Evolutionary conservation across 1,284 basidiomycete species (phyloP).

Genomic region (Puccinia brachypodii): DNA sequence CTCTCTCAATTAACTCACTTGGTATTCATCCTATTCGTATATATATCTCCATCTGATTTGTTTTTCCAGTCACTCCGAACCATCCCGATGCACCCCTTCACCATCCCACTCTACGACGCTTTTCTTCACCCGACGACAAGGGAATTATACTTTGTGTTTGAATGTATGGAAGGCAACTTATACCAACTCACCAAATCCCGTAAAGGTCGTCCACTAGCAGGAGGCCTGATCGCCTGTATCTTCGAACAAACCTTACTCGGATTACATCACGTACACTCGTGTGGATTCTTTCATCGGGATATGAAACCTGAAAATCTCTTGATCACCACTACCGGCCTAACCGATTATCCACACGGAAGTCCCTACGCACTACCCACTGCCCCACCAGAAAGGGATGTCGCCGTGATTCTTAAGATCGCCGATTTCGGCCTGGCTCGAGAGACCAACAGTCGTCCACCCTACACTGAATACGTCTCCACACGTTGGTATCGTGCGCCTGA

Average conservation of each 20-base stretch:
- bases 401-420: constrained; percentile 95
- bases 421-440: constrained; percentile 97
- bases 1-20: constrained; percentile 46
- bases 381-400: constrained; percentile 80
- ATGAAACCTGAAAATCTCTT: constrained; percentile 99
- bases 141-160: constrained; percentile 99
- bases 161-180: constrained; percentile 99
- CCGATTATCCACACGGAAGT: constrained; percentile 71
- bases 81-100: constrained; percentile 92
- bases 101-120: constrained; percentile 98
- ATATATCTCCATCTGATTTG: too few relatives aligned
- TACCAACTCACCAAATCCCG: constrained; percentile 98
- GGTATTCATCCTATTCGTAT: constrained; percentile 49
- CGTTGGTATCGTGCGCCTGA: constrained; percentile 99
- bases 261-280: constrained; percentile 84
- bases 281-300: constrained; percentile 97
- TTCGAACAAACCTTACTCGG: constrained; percentile 89
- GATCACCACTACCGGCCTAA: constrained; percentile 96
- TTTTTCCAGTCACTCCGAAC: constrained; percentile 87
- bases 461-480: constrained; percentile 98
- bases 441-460: constrained; percentile 82
- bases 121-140: constrained; percentile 89
- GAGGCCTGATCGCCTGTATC: constrained; percentile 90
- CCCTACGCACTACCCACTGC: constrained; percentile 53
- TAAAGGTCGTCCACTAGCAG: constrained; percentile 87